Percentiles rank a stretch among this genome's conserved stretches.
These are phyloP conservation scores for Beta corolliflora DNA, from an alignment of 179 eudicot genomes.

Conservation along the genomic window DNA sequence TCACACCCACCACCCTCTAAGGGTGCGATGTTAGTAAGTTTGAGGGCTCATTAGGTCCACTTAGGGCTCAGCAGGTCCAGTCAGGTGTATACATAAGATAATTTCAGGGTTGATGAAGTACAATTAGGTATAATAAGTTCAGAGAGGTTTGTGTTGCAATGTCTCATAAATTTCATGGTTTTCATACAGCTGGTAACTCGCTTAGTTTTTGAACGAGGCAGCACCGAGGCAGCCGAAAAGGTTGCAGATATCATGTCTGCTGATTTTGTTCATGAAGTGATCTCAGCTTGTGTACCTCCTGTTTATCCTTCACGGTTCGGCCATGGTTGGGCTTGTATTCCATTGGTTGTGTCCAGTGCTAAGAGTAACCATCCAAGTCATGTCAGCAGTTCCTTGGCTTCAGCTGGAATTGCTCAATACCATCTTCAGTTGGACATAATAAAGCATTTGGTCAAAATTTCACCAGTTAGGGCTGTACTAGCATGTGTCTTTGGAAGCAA, in stretches of 20 bases:
- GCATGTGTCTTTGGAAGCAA: constrained; percentile 97
- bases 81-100: too few relatives aligned
- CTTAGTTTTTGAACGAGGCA: constrained; percentile 87
- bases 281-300: constrained; percentile 98
- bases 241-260: constrained; percentile 94
- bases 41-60: too few relatives aligned
- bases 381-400: constrained; percentile 54
- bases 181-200: constrained; percentile 90
- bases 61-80: too few relatives aligned
- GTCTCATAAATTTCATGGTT: constrained; percentile 18
- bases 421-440: constrained; percentile 90
- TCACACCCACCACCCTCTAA: too few relatives aligned
- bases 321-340: constrained; percentile 99
- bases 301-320: constrained; percentile 93
- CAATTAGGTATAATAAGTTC: too few relatives aligned
- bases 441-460: constrained; percentile 88
- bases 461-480: constrained; percentile 93
- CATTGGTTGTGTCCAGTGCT: constrained; percentile 60
- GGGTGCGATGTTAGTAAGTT: too few relatives aligned
- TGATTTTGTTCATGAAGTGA: constrained; percentile 98
- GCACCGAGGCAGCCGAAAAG: constrained; percentile 99
- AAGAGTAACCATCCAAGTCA: constrained; percentile 50
- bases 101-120: too few relatives aligned
- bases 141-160: background rate
- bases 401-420: constrained; percentile 71